These are phyloP conservation scores for Botrytis byssoidea DNA, from an alignment of 2,329 filamentous ascomycete species.

Conservation along the genomic window DNA sequence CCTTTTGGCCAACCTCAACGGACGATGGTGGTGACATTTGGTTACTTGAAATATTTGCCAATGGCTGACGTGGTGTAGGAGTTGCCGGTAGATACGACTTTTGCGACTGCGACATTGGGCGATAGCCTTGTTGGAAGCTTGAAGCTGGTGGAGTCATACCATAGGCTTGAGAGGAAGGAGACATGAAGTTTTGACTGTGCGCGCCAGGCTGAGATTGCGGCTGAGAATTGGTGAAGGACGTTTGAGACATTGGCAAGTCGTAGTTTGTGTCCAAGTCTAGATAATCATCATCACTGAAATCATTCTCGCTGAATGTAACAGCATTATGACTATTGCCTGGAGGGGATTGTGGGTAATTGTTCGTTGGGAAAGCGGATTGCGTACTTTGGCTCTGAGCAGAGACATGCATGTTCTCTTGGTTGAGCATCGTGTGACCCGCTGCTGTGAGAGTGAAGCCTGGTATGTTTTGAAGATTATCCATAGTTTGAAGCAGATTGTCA, in stretches of 20 bases:
- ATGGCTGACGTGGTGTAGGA: not conserved
- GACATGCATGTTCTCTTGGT: not conserved
- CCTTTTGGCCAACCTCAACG: not conserved
- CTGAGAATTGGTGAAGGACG: not conserved
- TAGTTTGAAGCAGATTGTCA: not conserved
- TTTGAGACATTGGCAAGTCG: not conserved
- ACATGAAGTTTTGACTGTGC: not conserved
- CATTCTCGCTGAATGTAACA: not conserved
- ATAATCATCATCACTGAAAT: constrained; percentile 6
- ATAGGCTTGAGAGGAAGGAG: not conserved
- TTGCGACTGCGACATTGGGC: not conserved
- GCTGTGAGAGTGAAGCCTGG: not conserved
- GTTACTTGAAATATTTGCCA: not conserved
- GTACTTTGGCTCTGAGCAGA: not conserved
- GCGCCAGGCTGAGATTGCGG: not conserved
- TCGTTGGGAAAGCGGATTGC: not conserved
- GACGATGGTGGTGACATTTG: not conserved
- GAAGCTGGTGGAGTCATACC: not conserved
- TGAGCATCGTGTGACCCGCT: not conserved
- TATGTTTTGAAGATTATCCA: not conserved
- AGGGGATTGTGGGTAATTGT: not conserved
- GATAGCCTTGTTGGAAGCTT: not conserved
- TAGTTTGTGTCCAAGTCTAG: not conserved
- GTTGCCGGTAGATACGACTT: not conserved
- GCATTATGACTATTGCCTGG: not conserved